These are phyloP conservation scores for Penicillium riverlandense DNA, from an alignment of 495 filamentous ascomycete genomes.

Conservation along the genomic window DNA sequence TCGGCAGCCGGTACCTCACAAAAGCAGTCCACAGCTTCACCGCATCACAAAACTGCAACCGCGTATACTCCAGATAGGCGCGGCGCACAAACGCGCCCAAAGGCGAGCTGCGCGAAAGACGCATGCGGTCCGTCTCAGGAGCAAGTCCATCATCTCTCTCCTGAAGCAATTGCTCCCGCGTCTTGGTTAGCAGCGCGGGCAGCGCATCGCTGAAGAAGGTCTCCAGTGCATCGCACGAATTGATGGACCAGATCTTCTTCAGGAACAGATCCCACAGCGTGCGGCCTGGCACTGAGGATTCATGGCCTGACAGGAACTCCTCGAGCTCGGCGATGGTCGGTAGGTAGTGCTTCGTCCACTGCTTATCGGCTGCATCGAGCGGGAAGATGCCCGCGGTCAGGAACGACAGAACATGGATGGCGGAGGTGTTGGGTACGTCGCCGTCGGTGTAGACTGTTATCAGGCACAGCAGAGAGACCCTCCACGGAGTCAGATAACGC, in stretches of 20 bases:
- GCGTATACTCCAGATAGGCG: conserved; percentile 69
- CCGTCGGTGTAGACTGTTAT: conserved; percentile 72
- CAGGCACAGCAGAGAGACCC: conserved; percentile 74
- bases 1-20: conserved; percentile 69
- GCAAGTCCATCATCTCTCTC: conserved; percentile 45
- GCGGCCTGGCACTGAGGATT: conserved; percentile 66
- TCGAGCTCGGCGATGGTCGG: conserved; percentile 63
- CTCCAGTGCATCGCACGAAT: conserved; percentile 71
- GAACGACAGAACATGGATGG: conserved; percentile 81
- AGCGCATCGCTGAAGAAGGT: conserved; percentile 53
- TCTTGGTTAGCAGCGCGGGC: conserved; percentile 51
- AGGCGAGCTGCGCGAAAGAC: conserved; percentile 62
- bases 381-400: conserved; percentile 67
- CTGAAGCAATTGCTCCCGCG: conserved; percentile 44
- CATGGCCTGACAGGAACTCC: conserved; percentile 48
- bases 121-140: conserved; percentile 36
- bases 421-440: conserved; percentile 64
- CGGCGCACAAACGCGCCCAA: conserved; percentile 79
- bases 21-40: conserved; percentile 74
- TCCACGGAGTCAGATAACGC: conserved; percentile 78
- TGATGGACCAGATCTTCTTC: conserved; percentile 75
- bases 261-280: conserved; percentile 80
- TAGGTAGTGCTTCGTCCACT: conserved; percentile 39
- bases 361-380: conserved; percentile 27
- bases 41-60: conserved; percentile 70